Evolutionary conservation across 2,329 filamentous ascomycete genomes (phyloP).

Genomic region (Curvularia sp.): DNA sequence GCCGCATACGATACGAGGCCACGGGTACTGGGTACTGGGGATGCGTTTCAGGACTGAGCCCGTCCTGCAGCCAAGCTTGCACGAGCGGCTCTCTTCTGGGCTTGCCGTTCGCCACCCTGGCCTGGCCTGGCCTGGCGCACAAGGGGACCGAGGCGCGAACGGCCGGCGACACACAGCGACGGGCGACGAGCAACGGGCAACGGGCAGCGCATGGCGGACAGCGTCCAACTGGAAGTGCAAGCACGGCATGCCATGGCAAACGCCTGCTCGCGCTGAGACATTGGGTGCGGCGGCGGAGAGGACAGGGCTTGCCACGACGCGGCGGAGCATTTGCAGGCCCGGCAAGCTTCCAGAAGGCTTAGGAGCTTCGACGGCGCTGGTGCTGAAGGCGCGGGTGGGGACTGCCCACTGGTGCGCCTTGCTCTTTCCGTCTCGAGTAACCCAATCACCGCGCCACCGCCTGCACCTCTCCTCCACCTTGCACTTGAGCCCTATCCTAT

Average conservation of each 20-base stretch:
- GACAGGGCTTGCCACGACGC: conserved; percentile 14
- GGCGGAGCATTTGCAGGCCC: conserved; percentile 15
- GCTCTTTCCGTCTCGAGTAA: conserved; percentile 20
- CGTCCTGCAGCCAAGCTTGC: conserved; percentile 24
- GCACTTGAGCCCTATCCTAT: conserved; percentile 3
- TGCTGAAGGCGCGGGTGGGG: conserved; percentile 18
- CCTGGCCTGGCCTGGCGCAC: conserved; percentile 3
- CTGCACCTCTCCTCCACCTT: conserved; percentile 19
- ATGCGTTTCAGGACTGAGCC: conserved; percentile 26
- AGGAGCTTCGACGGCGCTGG: conserved; percentile 18
- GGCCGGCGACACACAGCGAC: background rate
- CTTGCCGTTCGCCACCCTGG: conserved; percentile 5
- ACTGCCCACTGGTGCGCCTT: conserved; percentile 10
- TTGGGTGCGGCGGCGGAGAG: background rate
- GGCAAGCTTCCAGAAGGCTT: conserved; percentile 29
- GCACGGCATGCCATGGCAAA: too few species aligned
- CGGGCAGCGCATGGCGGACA: background rate
- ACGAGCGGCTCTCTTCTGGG: conserved; percentile 24
- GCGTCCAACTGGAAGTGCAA: too few species aligned
- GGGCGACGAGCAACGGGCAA: background rate
- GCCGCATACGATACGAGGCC: conserved; percentile 8
- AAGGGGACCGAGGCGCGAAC: conserved; percentile 8
- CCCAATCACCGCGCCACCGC: conserved; percentile 17
- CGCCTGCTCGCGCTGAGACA: background rate
- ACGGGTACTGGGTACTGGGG: conserved; percentile 9